These are phyloP conservation scores for Rhododendron vialii DNA, from an alignment of 148 eudicot species.

Conservation along the genomic window DNA sequence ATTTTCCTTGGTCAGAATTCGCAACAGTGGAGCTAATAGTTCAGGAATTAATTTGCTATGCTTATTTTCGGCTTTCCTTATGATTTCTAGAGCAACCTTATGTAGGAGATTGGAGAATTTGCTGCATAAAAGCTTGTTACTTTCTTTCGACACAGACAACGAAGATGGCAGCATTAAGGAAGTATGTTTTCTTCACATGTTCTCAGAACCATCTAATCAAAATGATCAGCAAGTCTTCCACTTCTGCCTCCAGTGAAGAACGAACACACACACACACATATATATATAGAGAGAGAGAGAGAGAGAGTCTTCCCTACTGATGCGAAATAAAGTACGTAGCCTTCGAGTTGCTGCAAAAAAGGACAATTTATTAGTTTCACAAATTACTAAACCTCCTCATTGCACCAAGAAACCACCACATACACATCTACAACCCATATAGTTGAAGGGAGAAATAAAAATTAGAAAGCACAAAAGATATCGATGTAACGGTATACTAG, in stretches of 20 bases:
- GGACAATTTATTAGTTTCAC: constrained; percentile 3
- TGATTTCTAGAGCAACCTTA: constrained; percentile 21
- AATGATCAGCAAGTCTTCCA: too few species aligned
- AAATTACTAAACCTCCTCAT: neutral
- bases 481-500: neutral
- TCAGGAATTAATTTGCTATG: neutral
- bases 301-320: too few species aligned
- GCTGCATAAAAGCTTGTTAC: constrained; percentile 48
- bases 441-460: neutral
- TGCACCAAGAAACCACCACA: neutral
- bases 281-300: too few species aligned
- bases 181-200: constrained; percentile 24
- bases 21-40: neutral
- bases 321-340: constrained; percentile 30
- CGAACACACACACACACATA: too few species aligned
- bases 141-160: constrained; percentile 67
- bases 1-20: too few species aligned
- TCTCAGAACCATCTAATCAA: too few species aligned
- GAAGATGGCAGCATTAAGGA: constrained; percentile 80
- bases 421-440: neutral
- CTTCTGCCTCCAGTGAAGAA: too few species aligned
- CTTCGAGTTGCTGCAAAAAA: constrained; percentile 42
- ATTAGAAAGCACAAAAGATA: neutral
- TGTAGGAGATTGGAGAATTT: constrained; percentile 57
- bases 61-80: neutral